Evolutionary conservation across 441 rosid species (phyloP).

Genomic region (Pelargonium australe): DNA sequence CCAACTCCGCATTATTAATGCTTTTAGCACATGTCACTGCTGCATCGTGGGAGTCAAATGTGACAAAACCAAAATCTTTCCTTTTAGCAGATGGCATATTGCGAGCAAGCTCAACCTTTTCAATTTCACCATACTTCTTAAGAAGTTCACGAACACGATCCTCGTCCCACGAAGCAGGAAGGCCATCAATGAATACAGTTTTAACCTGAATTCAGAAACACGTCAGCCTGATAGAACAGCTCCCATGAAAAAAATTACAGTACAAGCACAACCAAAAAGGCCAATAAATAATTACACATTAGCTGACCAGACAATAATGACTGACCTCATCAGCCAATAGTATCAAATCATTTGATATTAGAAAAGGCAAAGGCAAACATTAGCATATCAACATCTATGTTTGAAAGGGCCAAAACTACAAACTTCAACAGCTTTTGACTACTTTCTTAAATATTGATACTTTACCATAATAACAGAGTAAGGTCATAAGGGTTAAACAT

Average conservation of each 20-base stretch:
- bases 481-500: not conserved
- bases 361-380: not conserved
- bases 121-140: conserved; percentile 69
- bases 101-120: conserved; percentile 90
- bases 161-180: conserved; percentile 90
- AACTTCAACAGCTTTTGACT: not conserved
- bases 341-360: too few relatives aligned
- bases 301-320: not conserved
- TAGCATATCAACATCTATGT: not conserved
- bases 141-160: conserved; percentile 63
- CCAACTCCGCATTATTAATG: conserved; percentile 85
- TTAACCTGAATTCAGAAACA: conserved; percentile 49
- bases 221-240: not conserved
- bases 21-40: conserved; percentile 85
- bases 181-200: conserved; percentile 86
- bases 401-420: not conserved
- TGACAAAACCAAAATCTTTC: conserved; percentile 94
- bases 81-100: conserved; percentile 97
- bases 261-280: not conserved
- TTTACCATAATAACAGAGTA: not conserved
- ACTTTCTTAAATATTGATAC: not conserved
- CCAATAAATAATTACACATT: too few relatives aligned
- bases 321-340: too few relatives aligned
- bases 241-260: not conserved
- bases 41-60: conserved; percentile 85